A percentile compares a stretch with the other conserved stretches of the same genome.
Evolutionary conservation across 1,284 basidiomycete species (phyloP).

Genomic region (Ceratobasidium sp.): DNA sequence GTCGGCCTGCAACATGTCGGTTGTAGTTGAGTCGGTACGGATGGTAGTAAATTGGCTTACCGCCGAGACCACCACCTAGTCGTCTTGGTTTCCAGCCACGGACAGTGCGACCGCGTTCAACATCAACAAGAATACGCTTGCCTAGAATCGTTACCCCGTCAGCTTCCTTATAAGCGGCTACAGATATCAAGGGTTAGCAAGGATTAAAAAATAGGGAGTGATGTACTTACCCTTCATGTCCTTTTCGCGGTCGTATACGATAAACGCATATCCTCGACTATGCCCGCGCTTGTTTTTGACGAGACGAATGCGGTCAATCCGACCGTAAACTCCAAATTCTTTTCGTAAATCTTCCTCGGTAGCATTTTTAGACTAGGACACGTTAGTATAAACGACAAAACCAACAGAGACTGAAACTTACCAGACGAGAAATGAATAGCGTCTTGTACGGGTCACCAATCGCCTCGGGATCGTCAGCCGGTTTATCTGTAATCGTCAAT

Average conservation of each 20-base stretch:
- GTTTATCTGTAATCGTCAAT: constrained; percentile 72
- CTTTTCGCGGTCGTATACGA: constrained; percentile 96
- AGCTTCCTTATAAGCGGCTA: constrained; percentile 99
- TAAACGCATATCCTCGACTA: constrained; percentile 93
- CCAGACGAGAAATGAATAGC: constrained; percentile 93
- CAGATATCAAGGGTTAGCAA: constrained; percentile 1
- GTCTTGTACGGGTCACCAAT: constrained; percentile 98
- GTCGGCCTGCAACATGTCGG: constrained; percentile 64
- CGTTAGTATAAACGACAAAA: background rate
- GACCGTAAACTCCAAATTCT: constrained; percentile 96
- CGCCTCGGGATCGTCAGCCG: constrained; percentile 91
- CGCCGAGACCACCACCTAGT: constrained; percentile 91
- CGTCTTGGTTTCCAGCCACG: constrained; percentile 98
- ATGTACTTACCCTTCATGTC: constrained; percentile 92
- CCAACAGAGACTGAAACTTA: constrained; percentile 54
- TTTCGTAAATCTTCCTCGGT: constrained; percentile 91
- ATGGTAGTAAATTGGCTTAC: background rate
- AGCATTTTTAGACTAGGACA: constrained; percentile 76
- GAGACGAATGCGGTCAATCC: constrained; percentile 90
- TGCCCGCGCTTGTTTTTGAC: constrained; percentile 90
- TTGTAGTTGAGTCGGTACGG: background rate
- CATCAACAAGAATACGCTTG: constrained; percentile 95
- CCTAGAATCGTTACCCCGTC: constrained; percentile 96
- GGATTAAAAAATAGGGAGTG: background rate
- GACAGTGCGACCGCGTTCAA: constrained; percentile 97